phyloP scores from a whole-genome alignment of 108 stramenopile species.

The Thalassiosira profunda region DNA sequence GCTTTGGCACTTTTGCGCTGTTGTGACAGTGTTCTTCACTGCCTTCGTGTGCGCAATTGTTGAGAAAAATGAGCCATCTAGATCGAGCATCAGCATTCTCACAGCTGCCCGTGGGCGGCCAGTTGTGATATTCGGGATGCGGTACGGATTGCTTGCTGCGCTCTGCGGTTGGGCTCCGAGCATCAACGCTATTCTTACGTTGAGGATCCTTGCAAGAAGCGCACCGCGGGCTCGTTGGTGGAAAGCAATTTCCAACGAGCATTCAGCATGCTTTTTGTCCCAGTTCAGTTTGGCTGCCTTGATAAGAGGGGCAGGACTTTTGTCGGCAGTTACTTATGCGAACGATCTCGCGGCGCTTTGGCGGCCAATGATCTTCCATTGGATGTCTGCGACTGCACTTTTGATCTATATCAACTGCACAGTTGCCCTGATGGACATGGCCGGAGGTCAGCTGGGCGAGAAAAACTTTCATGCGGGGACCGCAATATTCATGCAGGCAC shows the following conservation, averaged over 20 bases:
- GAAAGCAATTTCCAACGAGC: constrained; percentile 4
- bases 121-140: constrained; percentile 43
- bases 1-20: constrained; percentile 19
- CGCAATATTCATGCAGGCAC: neutral
- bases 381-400: neutral
- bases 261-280: constrained; percentile 34
- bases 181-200: constrained; percentile 18
- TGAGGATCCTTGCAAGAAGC: constrained; percentile 5
- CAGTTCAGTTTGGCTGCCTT: neutral
- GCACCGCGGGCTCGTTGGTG: no score
- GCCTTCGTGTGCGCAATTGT: constrained; percentile 31
- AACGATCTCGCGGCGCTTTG: neutral
- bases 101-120: neutral
- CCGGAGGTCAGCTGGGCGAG: constrained; percentile 20
- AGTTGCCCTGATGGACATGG: constrained; percentile 1
- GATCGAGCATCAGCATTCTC: constrained; percentile 13
- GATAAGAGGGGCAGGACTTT: neutral
- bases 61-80: constrained; percentile 30
- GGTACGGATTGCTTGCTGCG: constrained; percentile 36
- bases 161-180: constrained; percentile 20
- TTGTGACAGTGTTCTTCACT: constrained; percentile 19
- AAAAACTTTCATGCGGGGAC: constrained; percentile 3
- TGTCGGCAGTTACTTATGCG: constrained; percentile 4
- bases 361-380: constrained; percentile 1
- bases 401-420: constrained; percentile 14